Evolutionary conservation across 768 basidiomycete genomes (phyloP).

Genomic region (Fibroporia radiculosa): DNA sequence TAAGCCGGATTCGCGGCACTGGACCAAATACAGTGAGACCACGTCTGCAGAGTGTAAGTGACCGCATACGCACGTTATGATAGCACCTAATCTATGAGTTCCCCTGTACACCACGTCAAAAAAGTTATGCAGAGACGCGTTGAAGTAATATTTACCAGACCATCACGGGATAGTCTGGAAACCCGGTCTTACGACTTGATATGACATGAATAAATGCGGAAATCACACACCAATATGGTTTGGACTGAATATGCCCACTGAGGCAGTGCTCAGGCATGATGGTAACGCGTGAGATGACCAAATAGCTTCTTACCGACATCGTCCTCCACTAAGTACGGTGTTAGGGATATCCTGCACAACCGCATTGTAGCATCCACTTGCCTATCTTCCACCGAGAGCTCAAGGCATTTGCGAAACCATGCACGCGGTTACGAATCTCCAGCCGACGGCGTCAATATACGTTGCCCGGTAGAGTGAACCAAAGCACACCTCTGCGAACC

Average conservation of each 20-base stretch:
- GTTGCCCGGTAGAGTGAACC: no score
- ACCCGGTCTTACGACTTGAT: no score
- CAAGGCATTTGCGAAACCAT: slow-evolving; percentile 41
- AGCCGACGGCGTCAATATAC: neutral
- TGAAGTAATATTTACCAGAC: slow-evolving; percentile 19
- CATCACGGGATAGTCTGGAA: slow-evolving; percentile 20
- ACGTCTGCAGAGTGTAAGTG: neutral
- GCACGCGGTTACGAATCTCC: slow-evolving; percentile 40
- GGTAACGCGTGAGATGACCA: neutral
- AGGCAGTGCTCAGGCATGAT: neutral
- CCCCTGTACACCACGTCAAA: slow-evolving; percentile 24
- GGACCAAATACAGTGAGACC: neutral
- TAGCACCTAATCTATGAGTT: slow-evolving; percentile 45
- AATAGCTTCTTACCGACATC: slow-evolving; percentile 38
- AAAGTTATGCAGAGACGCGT: neutral
- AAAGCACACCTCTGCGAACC: slow-evolving; percentile 31
- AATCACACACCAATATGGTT: slow-evolving; percentile 45
- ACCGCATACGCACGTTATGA: slow-evolving; percentile 41
- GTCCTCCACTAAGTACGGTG: slow-evolving; percentile 29
- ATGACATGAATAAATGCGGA: neutral
- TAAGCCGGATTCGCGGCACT: slow-evolving; percentile 26
- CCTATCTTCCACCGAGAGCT: slow-evolving; percentile 35
- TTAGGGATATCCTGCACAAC: neutral
- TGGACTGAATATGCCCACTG: slow-evolving; percentile 58
- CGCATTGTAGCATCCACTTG: slow-evolving; percentile 16